Base-by-base conservation (phyloP, 768 basidiomycete species). In the Collybiopsis confluens region DNA sequence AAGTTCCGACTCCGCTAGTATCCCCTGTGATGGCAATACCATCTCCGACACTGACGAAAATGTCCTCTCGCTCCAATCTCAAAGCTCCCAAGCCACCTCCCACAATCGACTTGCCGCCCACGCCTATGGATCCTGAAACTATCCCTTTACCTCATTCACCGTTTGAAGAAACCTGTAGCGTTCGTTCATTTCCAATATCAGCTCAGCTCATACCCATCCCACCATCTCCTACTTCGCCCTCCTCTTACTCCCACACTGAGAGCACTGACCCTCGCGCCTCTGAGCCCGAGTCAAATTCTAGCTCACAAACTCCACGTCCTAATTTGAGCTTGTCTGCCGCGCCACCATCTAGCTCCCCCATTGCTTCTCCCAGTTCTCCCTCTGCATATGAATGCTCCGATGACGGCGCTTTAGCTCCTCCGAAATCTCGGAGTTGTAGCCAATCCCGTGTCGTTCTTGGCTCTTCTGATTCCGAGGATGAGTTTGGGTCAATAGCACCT, bases 401-500 rank as follows among this genome's bases (percentile, higher is more conserved):
- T 30, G 43, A 45, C 27, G 48, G 26, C 15, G 24, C 30, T 1
- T 24, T 38, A 20, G 52, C 43, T n/a, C 2, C 51, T 20, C 46
- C 53, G 6, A 26, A 52, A 33, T 28, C 18, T 23, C 50, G 9
- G 18, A 52, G 36, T 27, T 15, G 40, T 18, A 52, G n/a, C n/a
- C 59, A 46, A 8, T 30, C 57, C 7, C 45, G 20, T 38, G 43
- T 46, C 10, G 45, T 35, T 37, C 35, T 57, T 11, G 50, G 46
- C 36, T 54, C 47, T 43, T 50, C 23, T n/a, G 52, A 40, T 43
- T 55, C 37, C 1, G 37, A 28, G 15, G 58, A 55, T 55, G 54
- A 61, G 54, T 65, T 67, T 45, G 56, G 57, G 7, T 61, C 67
- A 18, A 52, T 63, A 21, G 56, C 59, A 21, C 65, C 67, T 3